Percentiles rank a stretch among this genome's conserved stretches.
Evolutionary conservation across 148 eudicot species (phyloP).

Genomic region (Spergularia marina): DNA sequence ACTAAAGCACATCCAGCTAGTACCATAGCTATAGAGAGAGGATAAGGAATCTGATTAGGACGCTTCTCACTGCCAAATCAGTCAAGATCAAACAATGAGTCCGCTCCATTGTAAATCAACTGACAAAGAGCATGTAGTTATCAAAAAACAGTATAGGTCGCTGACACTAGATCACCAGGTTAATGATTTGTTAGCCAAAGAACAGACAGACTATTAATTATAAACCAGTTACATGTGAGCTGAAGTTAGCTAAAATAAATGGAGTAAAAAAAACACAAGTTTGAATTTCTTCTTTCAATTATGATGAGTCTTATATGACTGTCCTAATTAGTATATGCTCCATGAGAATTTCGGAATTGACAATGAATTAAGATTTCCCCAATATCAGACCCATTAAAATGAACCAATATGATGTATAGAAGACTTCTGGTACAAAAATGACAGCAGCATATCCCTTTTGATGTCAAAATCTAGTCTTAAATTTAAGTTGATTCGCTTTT

Average conservation of each 20-base stretch:
- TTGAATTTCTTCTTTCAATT: not conserved
- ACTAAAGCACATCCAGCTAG: conserved; percentile 51
- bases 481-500: not conserved
- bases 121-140: conserved; percentile 11
- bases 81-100: conserved; percentile 29
- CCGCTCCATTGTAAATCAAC: conserved; percentile 12
- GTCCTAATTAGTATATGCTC: not conserved
- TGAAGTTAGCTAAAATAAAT: not conserved
- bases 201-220: not conserved
- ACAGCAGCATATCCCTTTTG: not conserved
- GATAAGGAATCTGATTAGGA: conserved; percentile 58
- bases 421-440: not conserved
- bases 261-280: not conserved
- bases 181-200: not conserved
- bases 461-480: not conserved
- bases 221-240: not conserved
- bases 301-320: not conserved
- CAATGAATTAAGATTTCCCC: not conserved
- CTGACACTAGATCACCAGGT: not conserved
- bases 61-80: conserved; percentile 58
- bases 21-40: conserved; percentile 63
- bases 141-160: not conserved
- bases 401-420: not conserved
- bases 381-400: not conserved
- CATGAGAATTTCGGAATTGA: not conserved